phyloP scores from a whole-genome alignment of 2,329 filamentous ascomycete species.

The Metarhizium guizhouense region DNA sequence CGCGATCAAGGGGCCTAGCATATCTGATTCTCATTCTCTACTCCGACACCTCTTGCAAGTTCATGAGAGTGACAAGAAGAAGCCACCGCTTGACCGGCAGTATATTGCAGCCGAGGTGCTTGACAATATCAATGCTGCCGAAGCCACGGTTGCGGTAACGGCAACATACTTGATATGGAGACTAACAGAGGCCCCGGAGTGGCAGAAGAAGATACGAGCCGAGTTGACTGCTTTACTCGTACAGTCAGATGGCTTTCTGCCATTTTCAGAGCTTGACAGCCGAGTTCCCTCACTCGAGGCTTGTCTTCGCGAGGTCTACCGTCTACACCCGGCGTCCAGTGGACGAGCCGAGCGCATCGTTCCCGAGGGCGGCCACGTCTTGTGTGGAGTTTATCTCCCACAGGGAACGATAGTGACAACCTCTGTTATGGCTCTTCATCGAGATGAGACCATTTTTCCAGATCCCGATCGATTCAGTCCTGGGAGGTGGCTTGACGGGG shows the following conservation, averaged over 20 bases:
- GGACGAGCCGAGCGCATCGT: conserved; percentile 7
- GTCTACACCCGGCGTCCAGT: conserved; percentile 7
- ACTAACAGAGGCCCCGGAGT: conserved; percentile 3
- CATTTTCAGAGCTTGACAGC: conserved; percentile 3
- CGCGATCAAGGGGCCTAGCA: background rate
- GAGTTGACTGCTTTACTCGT: conserved; percentile 3
- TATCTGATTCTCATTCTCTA: background rate
- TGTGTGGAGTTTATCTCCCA: conserved; percentile 3
- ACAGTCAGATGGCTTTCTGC: conserved; percentile 1
- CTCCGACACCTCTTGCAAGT: background rate
- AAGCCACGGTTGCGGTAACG: conserved; percentile 5
- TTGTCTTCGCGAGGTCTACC: conserved; percentile 6
- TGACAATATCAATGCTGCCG: conserved; percentile 7
- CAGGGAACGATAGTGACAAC: conserved; percentile 2
- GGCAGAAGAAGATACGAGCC: conserved; percentile 5
- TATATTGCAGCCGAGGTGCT: conserved; percentile 6
- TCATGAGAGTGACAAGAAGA: background rate
- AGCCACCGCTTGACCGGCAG: background rate
- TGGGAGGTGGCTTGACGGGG: conserved; percentile 5
- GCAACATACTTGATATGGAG: conserved; percentile 7
- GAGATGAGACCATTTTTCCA: conserved; percentile 4
- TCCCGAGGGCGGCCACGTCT: conserved; percentile 1
- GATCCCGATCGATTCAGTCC: conserved; percentile 3
- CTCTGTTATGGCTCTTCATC: conserved; percentile 3
- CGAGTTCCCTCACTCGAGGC: conserved; percentile 3